A percentile compares a stretch with the other conserved stretches of the same genome.
Evolutionary conservation across 345 rosid genomes (phyloP).

Genomic region (Isatis tinctoria): DNA sequence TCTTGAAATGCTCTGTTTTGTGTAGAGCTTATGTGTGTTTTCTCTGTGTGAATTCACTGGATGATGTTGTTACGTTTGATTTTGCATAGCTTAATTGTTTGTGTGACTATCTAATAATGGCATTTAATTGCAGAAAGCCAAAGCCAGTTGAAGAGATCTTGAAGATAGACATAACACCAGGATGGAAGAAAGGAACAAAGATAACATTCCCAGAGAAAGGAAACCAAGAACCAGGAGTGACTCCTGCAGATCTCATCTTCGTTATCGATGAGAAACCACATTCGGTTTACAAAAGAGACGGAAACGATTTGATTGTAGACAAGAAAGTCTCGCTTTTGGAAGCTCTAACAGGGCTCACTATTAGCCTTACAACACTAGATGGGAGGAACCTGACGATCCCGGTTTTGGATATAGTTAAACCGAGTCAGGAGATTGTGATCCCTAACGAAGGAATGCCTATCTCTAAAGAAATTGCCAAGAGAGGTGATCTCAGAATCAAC

Average conservation of each 20-base stretch:
- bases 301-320: constrained; percentile 55
- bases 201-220: constrained; percentile 84
- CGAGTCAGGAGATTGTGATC: constrained; percentile 52
- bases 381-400: constrained; percentile 55
- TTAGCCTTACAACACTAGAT: constrained; percentile 53
- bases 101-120: background rate
- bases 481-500: constrained; percentile 54
- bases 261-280: constrained; percentile 77
- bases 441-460: constrained; percentile 74
- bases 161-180: constrained; percentile 65
- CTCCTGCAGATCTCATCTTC: constrained; percentile 66
- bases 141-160: constrained; percentile 62
- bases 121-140: constrained; percentile 40
- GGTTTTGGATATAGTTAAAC: constrained; percentile 49
- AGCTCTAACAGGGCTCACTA: constrained; percentile 57
- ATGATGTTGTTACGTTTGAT: background rate
- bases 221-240: constrained; percentile 55
- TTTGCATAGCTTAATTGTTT: background rate
- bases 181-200: constrained; percentile 89
- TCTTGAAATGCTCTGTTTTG: too few relatives aligned
- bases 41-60: background rate
- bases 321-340: constrained; percentile 54
- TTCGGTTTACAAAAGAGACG: constrained; percentile 51
- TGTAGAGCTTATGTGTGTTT: too few relatives aligned
- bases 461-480: constrained; percentile 55